phyloP scores from a whole-genome alignment of 148 eudicot genomes.

The Fagopyrum tataricum region DNA sequence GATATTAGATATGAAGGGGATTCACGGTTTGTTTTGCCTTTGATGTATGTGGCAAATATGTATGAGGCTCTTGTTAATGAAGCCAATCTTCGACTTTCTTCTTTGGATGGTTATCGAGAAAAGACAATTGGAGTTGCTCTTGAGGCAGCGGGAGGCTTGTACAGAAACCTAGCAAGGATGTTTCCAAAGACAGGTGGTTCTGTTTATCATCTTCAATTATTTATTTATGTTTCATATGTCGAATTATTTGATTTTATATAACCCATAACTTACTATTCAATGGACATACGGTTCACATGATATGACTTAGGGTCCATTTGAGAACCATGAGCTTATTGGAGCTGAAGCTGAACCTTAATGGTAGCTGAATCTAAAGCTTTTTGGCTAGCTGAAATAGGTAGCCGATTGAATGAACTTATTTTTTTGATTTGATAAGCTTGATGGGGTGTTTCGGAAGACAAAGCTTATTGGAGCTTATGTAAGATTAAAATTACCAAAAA shows the following conservation, averaged over 20 bases:
- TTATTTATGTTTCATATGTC: not conserved
- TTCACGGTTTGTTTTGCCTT: constrained; percentile 66
- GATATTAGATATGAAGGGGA: constrained; percentile 78
- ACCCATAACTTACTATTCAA: not conserved
- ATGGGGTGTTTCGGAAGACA: no score
- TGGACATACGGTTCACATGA: not conserved
- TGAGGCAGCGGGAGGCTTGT: constrained; percentile 97
- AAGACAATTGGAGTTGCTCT: constrained; percentile 89
- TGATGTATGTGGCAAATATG: constrained; percentile 95
- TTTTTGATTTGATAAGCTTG: no score
- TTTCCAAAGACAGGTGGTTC: constrained; percentile 78
- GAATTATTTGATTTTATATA: not conserved
- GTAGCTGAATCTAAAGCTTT: no score
- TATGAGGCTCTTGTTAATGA: constrained; percentile 82
- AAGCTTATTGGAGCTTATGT: no score
- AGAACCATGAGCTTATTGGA: no score
- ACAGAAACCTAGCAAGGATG: constrained; percentile 77
- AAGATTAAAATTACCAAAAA: no score
- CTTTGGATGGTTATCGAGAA: constrained; percentile 70
- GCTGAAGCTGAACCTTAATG: no score
- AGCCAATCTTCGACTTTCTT: constrained; percentile 56
- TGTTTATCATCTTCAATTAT: not conserved
- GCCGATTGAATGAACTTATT: no score
- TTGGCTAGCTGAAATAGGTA: no score
- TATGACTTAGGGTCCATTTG: not conserved